Evolutionary conservation across 768 basidiomycete species (phyloP).

Genomic region (Pulveroboletus ravenelii): DNA sequence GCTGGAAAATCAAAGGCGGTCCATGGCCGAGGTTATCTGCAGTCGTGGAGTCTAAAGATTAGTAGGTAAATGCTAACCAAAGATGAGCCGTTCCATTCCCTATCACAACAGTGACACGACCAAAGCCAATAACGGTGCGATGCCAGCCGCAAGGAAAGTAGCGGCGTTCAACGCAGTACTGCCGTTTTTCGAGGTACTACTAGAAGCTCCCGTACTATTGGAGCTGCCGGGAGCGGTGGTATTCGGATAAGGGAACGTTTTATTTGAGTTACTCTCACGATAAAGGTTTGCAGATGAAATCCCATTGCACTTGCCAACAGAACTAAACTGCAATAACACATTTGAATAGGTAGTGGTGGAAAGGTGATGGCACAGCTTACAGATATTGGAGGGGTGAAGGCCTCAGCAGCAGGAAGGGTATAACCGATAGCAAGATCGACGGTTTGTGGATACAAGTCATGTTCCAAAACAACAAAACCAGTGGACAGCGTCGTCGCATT

Average conservation of each 20-base stretch:
- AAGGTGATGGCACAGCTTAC: conserved; percentile 34
- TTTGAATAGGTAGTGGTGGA: not conserved
- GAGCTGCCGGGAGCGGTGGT: conserved; percentile 19
- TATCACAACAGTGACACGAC: conserved; percentile 15
- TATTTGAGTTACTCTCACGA: conserved; percentile 75
- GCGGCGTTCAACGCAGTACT: conserved; percentile 10
- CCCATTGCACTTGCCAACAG: conserved; percentile 74
- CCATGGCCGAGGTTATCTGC: conserved; percentile 20
- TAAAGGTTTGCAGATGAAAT: conserved; percentile 68
- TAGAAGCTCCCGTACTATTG: not conserved
- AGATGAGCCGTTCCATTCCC: conserved; percentile 1
- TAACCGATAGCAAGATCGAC: conserved; percentile 90
- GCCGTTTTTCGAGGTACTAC: conserved; percentile 2
- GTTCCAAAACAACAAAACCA: conserved; percentile 86
- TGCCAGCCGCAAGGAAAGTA: conserved; percentile 10
- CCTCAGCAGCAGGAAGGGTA: conserved; percentile 72
- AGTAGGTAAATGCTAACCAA: conserved; percentile 11
- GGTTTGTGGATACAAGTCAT: conserved; percentile 79
- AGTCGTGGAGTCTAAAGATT: conserved; percentile 19
- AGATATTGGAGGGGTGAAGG: conserved; percentile 57
- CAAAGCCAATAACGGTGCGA: conserved; percentile 13
- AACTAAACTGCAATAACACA: conserved; percentile 44
- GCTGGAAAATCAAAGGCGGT: conserved; percentile 11
- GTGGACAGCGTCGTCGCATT: conserved; percentile 58
- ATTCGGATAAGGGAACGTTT: conserved; percentile 54